Conservation (phyloP, 2,329 filamentous ascomycete species). For the Neofusicoccum ribis region DNA sequence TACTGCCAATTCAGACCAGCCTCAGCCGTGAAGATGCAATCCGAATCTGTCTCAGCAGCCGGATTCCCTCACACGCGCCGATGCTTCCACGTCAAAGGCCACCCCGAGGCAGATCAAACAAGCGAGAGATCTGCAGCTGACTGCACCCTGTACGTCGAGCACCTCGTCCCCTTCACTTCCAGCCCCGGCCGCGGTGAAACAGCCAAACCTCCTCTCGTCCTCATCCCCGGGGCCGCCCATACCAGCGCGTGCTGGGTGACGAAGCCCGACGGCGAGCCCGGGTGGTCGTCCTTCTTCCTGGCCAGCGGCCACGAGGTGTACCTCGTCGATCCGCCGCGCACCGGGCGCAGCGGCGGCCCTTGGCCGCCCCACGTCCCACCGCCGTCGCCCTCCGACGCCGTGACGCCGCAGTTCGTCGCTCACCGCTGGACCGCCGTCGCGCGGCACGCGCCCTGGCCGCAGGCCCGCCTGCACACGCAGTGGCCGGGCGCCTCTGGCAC, state of each 20-base stretch:
- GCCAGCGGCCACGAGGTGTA: conserved; percentile 49
- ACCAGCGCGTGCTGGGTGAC: conserved; percentile 23
- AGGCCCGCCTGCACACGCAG: conserved; percentile 42
- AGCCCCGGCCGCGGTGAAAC: conserved; percentile 26
- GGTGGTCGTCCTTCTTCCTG: conserved; percentile 53
- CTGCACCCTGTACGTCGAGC: neutral
- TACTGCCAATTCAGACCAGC: no score
- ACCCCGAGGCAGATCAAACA: neutral
- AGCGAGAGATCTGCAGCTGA: no score
- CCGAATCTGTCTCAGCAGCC: neutral
- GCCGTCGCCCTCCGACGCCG: conserved; percentile 2
- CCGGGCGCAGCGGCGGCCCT: conserved; percentile 44
- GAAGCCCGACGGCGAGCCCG: conserved; percentile 50
- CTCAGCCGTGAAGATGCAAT: neutral
- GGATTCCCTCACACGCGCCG: neutral
- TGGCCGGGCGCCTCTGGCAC: conserved; percentile 30
- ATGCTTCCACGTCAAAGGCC: neutral
- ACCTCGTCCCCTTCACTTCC: neutral
- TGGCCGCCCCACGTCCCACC: conserved; percentile 37
- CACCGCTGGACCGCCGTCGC: conserved; percentile 37
- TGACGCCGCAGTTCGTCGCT: conserved; percentile 23
- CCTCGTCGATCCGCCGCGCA: conserved; percentile 48
- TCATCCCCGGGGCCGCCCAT: no score
- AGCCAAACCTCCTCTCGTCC: conserved; percentile 29
- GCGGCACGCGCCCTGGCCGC: conserved; percentile 42